Evolutionary conservation across 2,329 filamentous ascomycete species (phyloP).

Genomic region (Diplocarpon rosae): DNA sequence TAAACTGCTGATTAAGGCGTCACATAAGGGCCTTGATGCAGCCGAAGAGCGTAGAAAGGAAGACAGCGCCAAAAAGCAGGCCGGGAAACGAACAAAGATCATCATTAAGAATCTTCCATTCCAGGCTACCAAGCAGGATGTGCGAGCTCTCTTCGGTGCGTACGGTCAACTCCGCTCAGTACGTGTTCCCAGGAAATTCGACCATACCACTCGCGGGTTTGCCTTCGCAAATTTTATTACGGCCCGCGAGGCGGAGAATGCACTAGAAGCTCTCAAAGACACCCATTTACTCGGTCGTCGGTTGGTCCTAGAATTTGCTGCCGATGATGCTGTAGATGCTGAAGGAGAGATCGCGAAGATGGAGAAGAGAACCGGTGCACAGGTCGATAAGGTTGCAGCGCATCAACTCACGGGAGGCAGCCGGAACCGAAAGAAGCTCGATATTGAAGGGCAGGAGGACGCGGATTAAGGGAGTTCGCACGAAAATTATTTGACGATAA

Average conservation of each 20-base stretch:
- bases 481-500: not conserved
- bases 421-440: conserved; percentile 80
- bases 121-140: conserved; percentile 86
- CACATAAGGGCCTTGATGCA: conserved; percentile 77
- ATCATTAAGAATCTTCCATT: conserved; percentile 98
- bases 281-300: conserved; percentile 87
- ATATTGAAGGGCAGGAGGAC: conserved; percentile 58
- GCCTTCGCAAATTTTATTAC: conserved; percentile 95
- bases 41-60: conserved; percentile 77
- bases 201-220: conserved; percentile 79
- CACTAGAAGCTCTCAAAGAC: conserved; percentile 80
- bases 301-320: conserved; percentile 84
- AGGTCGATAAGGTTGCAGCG: conserved; percentile 82
- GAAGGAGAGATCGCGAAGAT: conserved; percentile 96
- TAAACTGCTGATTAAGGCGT: conserved; percentile 72
- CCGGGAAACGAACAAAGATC: conserved; percentile 74
- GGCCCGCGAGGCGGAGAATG: conserved; percentile 77
- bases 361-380: conserved; percentile 87
- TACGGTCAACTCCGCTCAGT: conserved; percentile 91
- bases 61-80: conserved; percentile 71
- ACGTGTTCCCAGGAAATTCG: conserved; percentile 90
- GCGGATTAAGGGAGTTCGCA: conserved; percentile 3
- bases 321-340: conserved; percentile 77
- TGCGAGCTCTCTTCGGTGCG: conserved; percentile 72
- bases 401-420: conserved; percentile 77